These are phyloP conservation scores for Mycena pura DNA, from an alignment of 768 basidiomycete genomes.

Conservation along the genomic window DNA sequence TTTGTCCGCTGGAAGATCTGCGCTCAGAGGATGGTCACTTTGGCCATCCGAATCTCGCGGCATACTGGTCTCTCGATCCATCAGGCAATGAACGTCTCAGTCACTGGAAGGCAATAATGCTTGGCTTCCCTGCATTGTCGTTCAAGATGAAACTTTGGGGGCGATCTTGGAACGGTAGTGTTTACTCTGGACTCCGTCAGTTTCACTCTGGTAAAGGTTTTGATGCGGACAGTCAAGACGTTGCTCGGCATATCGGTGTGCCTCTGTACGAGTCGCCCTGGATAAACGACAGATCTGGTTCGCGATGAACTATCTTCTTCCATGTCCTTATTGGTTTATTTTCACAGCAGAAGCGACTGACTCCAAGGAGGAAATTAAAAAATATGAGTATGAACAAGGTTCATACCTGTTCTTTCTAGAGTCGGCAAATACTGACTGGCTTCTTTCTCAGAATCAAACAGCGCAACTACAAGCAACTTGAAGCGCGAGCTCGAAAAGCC, in stretches of 20 bases:
- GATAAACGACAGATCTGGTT: background rate
- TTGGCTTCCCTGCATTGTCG: background rate
- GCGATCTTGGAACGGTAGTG: background rate
- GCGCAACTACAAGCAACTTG: no score
- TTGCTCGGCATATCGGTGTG: background rate
- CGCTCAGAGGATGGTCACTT: background rate
- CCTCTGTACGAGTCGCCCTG: conserved; percentile 1
- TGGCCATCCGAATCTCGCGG: background rate
- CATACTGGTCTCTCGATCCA: conserved; percentile 9
- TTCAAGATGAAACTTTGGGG: conserved; percentile 2
- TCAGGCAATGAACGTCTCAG: background rate
- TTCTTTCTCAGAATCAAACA: no score
- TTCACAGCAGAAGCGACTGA: no score
- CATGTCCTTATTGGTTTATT: background rate
- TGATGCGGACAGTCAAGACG: background rate
- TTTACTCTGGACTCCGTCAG: background rate
- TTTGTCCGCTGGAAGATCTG: background rate
- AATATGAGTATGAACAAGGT: no score
- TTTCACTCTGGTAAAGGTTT: conserved; percentile 10
- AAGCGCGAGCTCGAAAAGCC: no score
- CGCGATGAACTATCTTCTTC: background rate
- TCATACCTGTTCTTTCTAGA: no score
- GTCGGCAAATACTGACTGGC: no score
- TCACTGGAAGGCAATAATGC: background rate
- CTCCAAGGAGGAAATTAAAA: no score